These are phyloP conservation scores for Agaricus sinodeliciosus DNA, from an alignment of 768 basidiomycete species.

Conservation along the genomic window DNA sequence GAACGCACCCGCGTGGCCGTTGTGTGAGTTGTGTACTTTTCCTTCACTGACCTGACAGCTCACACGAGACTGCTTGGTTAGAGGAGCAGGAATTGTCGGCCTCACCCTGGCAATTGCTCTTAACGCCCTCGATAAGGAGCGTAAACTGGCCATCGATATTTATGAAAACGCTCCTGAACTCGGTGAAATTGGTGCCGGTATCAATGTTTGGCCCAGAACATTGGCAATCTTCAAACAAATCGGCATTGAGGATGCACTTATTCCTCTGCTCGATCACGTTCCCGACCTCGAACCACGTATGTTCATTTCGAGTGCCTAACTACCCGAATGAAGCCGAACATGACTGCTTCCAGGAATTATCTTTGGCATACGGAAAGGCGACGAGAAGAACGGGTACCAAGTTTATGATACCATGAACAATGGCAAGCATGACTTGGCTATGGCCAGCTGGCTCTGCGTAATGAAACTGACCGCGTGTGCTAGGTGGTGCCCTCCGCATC, in stretches of 20 bases:
- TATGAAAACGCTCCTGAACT: slow-evolving; percentile 35
- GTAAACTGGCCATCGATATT: slow-evolving; percentile 26
- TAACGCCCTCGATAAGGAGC: slow-evolving; percentile 16
- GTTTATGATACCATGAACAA: slow-evolving; percentile 20
- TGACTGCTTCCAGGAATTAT: neutral
- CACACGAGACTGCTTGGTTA: slow-evolving; percentile 8
- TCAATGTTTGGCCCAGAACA: slow-evolving; percentile 27
- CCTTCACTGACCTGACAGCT: neutral
- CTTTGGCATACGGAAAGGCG: slow-evolving; percentile 22
- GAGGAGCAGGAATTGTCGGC: slow-evolving; percentile 37
- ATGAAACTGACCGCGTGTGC: neutral
- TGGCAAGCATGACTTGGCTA: slow-evolving; percentile 10
- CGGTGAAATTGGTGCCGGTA: slow-evolving; percentile 37
- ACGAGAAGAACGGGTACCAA: slow-evolving; percentile 23
- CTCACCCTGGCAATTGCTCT: slow-evolving; percentile 30
- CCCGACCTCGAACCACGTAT: slow-evolving; percentile 13
- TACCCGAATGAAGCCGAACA: no score
- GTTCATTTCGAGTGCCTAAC: neutral
- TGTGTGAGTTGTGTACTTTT: neutral
- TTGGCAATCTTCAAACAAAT: slow-evolving; percentile 12
- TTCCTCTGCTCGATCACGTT: slow-evolving; percentile 10
- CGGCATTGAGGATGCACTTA: slow-evolving; percentile 11
- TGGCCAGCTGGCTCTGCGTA: no score
- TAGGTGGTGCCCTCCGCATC: slow-evolving; percentile 17
- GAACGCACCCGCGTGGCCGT: neutral